Evolutionary conservation across 768 basidiomycete genomes (phyloP).

Genomic region (Chalciporus chontae): DNA sequence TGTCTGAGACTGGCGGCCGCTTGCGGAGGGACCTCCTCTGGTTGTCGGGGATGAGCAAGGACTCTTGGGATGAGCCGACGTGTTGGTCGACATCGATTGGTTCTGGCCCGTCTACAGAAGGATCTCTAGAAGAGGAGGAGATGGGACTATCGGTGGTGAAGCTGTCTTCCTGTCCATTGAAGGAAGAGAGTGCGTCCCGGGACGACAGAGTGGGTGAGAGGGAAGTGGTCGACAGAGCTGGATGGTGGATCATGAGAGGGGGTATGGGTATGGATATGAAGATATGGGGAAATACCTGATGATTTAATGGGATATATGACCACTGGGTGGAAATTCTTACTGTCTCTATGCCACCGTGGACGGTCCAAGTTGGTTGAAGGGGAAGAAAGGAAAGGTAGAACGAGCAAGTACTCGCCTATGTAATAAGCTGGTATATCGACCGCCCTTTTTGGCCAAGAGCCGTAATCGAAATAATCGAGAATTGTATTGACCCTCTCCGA

Average conservation of each 20-base stretch:
- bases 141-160: conserved; percentile 28
- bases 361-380: conserved; percentile 3
- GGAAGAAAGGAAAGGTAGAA: not conserved
- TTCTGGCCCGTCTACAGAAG: conserved; percentile 26
- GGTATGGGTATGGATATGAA: not conserved
- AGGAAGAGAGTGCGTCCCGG: conserved; percentile 28
- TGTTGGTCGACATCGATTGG: conserved; percentile 25
- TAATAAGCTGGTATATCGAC: conserved; percentile 1
- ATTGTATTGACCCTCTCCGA: not conserved
- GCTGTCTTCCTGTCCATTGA: conserved; percentile 29
- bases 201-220: conserved; percentile 31
- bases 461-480: not conserved
- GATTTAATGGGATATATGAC: conserved; percentile 5
- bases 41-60: conserved; percentile 22
- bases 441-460: conserved; percentile 1
- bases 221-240: conserved; percentile 20
- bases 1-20: conserved; percentile 21
- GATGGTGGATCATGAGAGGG: conserved; percentile 11
- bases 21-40: conserved; percentile 28
- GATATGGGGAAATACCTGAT: conserved; percentile 6
- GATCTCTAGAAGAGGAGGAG: conserved; percentile 33
- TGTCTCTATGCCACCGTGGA: conserved; percentile 7
- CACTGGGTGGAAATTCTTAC: conserved; percentile 12
- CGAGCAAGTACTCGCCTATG: conserved; percentile 6
- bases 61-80: conserved; percentile 25